A percentile compares a stretch with the other conserved stretches of the same genome.
Evolutionary conservation across 768 basidiomycete genomes (phyloP).

Genomic region (Russula griseocarnosa): DNA sequence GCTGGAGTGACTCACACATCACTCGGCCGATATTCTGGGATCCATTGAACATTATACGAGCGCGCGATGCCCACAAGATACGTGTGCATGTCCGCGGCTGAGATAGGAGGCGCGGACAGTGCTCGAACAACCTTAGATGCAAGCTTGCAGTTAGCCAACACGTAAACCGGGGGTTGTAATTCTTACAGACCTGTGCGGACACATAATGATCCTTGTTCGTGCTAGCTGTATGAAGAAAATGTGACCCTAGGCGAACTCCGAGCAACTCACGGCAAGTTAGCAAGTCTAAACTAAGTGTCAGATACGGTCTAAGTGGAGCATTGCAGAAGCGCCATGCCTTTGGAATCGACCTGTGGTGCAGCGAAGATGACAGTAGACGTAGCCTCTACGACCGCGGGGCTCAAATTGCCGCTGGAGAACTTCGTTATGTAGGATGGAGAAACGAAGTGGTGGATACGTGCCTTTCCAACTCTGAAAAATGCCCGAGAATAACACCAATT

Average conservation of each 20-base stretch:
- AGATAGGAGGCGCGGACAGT: slow-evolving; percentile 50
- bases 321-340: slow-evolving; percentile 42
- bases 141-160: slow-evolving; percentile 2
- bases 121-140: slow-evolving; percentile 47
- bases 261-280: slow-evolving; percentile 51
- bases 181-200: slow-evolving; percentile 43
- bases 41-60: slow-evolving; percentile 55
- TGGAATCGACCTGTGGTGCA: slow-evolving; percentile 50
- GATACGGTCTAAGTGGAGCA: background rate
- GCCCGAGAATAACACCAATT: slow-evolving; percentile 57
- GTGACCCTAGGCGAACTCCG: slow-evolving; percentile 51
- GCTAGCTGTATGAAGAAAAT: slow-evolving; percentile 52
- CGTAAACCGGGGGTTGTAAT: background rate
- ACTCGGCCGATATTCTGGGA: slow-evolving; percentile 54
- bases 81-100: slow-evolving; percentile 52
- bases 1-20: slow-evolving; percentile 48
- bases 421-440: background rate
- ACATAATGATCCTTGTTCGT: slow-evolving; percentile 52
- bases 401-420: slow-evolving; percentile 40
- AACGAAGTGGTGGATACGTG: slow-evolving; percentile 30
- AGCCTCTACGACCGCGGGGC: slow-evolving; percentile 58
- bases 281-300: slow-evolving; percentile 46
- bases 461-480: slow-evolving; percentile 55
- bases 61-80: slow-evolving; percentile 54
- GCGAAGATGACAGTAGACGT: slow-evolving; percentile 64